Evolutionary conservation across 768 basidiomycete species (phyloP), one percentile per base, ranked within the genome.

Genomic region (Suillus ampliporus): DNA sequence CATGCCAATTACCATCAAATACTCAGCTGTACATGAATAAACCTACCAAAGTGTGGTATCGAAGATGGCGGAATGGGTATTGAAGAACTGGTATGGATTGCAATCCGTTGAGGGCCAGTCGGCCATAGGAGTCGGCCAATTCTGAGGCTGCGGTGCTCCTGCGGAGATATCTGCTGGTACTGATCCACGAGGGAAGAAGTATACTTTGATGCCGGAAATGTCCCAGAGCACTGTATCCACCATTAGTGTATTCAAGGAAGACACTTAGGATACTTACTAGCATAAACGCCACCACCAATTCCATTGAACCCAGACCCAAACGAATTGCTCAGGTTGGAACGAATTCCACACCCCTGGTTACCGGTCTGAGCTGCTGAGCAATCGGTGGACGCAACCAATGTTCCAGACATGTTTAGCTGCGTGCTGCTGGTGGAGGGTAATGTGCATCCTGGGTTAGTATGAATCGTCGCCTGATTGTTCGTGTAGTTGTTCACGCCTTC

Each of bases 241-340:
- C 59, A 65, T 44, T 57, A 71, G 64, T 58, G 61, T 56, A 64
- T 52, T 57, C 58, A 62, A 34, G 60, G 17, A 44, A 67, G 58
- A 61, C 15, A 14, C 34, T 21, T 51, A 51, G 14, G 37, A 59
- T 26, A 85, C 92, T 74, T 71, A 95, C 93, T 93, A 57, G 91
- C 91, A 77, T 94, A 97, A 57, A 94, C 90, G 68, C 95, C 95
- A 50, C 95, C 95, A 11, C 87, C 86, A 67, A 84, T 88, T n/a
- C 71, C 74, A 75, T 98, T 98, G 81, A 96, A 98, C 14, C 80
- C 86, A n/a, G 82, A 75, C n/a, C 95, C 95, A 71, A 91, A 97
- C 2, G 89, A 89, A 62, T 85, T 87, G 58, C 74, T 77, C 57
- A 81, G 78, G 37, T 74, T 72, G 10, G 89, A 84, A 11, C 89